A percentile compares a stretch with the other conserved stretches of the same genome.
Evolutionary conservation across 306 rosid species (phyloP).

Genomic region (Oemleria cerasiformis): DNA sequence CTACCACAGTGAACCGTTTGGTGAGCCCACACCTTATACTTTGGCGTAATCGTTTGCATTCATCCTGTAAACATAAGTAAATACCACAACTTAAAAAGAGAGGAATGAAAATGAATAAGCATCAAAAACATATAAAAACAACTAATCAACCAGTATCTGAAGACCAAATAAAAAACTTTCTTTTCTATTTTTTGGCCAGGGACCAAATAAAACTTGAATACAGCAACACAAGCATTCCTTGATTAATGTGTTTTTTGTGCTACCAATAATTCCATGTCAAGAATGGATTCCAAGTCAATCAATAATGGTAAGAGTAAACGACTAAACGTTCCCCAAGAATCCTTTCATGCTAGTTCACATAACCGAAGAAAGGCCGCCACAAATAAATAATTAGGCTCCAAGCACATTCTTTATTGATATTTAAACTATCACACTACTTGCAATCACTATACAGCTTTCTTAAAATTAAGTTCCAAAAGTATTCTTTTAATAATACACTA

Average conservation of each 20-base stretch:
- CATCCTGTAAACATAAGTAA: conserved; percentile 57
- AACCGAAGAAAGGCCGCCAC: background rate
- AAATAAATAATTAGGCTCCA: background rate
- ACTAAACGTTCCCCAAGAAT: background rate
- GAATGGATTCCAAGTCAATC: background rate
- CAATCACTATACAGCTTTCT: background rate
- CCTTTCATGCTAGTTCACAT: background rate
- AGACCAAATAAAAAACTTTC: background rate
- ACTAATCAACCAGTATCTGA: background rate
- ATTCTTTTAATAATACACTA: background rate
- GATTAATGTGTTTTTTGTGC: background rate
- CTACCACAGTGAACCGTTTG: conserved; percentile 77
- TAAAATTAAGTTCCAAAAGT: background rate
- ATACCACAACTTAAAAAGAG: conserved; percentile 15
- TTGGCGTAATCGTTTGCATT: conserved; percentile 73
- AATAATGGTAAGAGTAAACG: background rate
- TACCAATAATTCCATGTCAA: background rate
- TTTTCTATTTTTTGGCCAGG: no score
- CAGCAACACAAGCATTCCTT: background rate
- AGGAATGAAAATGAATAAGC: background rate
- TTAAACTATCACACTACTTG: background rate
- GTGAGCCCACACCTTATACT: conserved; percentile 76
- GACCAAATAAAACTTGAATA: background rate
- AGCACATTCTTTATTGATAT: conserved; percentile 2
- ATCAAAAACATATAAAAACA: conserved; percentile 2